Conservation (phyloP, 768 basidiomycete genomes). For the Lactarius hengduanensis region DNA sequence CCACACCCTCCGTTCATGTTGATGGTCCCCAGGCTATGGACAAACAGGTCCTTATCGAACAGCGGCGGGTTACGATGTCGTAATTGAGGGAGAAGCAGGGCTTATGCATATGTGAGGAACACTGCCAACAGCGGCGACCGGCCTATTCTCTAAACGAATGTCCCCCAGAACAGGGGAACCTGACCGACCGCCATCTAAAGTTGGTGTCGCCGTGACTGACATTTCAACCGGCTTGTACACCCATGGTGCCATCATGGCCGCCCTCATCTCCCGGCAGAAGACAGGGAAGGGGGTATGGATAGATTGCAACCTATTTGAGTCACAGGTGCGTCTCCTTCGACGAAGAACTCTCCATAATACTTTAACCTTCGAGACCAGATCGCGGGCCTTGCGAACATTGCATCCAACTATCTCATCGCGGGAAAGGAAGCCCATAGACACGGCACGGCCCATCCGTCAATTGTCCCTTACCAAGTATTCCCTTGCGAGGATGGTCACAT, state of each 20-base stretch:
- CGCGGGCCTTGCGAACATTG: conserved; percentile 89
- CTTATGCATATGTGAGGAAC: conserved; percentile 84
- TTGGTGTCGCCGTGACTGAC: conserved; percentile 94
- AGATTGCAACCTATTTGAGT: conserved; percentile 90
- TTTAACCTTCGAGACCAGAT: conserved; percentile 48
- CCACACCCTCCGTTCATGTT: background rate
- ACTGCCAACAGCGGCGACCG: conserved; percentile 21
- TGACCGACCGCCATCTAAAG: conserved; percentile 83
- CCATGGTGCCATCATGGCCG: conserved; percentile 92
- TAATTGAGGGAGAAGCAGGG: conserved; percentile 68
- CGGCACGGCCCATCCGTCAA: conserved; percentile 92
- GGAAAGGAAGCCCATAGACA: conserved; percentile 79
- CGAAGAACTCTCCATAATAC: background rate
- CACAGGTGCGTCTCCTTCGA: conserved; percentile 55
- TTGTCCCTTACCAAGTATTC: conserved; percentile 93
- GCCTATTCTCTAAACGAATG: conserved; percentile 22
- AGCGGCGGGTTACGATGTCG: conserved; percentile 85
- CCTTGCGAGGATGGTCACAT: conserved; percentile 83
- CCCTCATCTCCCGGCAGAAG: conserved; percentile 72
- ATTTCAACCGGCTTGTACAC: conserved; percentile 86
- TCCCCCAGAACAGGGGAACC: conserved; percentile 77
- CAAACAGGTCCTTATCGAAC: conserved; percentile 88
- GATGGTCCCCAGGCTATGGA: conserved; percentile 57
- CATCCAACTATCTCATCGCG: conserved; percentile 88
- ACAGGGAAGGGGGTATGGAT: conserved; percentile 90